Evolutionary conservation across 2,329 filamentous ascomycete species (phyloP).

Genomic region (Exophiala sideris): DNA sequence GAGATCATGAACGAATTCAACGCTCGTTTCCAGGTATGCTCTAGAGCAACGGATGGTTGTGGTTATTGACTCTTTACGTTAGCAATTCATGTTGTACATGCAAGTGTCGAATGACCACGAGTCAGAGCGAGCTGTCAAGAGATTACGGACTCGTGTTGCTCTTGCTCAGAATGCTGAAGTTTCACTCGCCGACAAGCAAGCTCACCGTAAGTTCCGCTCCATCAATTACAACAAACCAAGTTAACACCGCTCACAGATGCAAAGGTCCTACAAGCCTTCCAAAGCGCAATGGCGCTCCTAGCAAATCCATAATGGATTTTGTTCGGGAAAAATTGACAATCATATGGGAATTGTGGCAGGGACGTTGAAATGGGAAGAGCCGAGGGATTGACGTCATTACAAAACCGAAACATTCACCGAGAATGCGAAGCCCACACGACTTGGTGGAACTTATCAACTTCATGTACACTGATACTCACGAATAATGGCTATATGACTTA

Average conservation of each 20-base stretch:
- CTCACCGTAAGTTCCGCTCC: constrained; percentile 65
- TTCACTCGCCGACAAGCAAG: constrained; percentile 67
- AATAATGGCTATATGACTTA: constrained; percentile 6
- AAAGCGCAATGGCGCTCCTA: constrained; percentile 45
- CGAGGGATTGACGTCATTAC: background rate
- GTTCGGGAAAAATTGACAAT: background rate
- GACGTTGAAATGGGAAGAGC: background rate
- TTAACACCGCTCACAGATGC: constrained; percentile 32
- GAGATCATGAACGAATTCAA: constrained; percentile 66
- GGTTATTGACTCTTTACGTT: constrained; percentile 14
- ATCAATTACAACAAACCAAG: background rate
- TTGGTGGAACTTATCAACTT: background rate
- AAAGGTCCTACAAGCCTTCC: constrained; percentile 48
- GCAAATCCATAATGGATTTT: constrained; percentile 30
- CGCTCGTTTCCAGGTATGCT: constrained; percentile 59
- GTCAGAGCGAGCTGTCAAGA: constrained; percentile 71
- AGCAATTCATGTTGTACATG: constrained; percentile 82
- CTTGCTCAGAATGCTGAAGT: constrained; percentile 73
- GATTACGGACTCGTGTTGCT: constrained; percentile 73
- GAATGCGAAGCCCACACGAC: background rate
- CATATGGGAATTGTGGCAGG: background rate
- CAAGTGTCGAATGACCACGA: constrained; percentile 69
- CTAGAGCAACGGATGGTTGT: background rate
- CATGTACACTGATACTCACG: background rate
- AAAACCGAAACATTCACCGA: background rate